Evolutionary conservation across 202 grass and related monocot species (phyloP), one percentile per base, ranked within the genome.

Genomic region (Cymbopogon flexuosus): DNA sequence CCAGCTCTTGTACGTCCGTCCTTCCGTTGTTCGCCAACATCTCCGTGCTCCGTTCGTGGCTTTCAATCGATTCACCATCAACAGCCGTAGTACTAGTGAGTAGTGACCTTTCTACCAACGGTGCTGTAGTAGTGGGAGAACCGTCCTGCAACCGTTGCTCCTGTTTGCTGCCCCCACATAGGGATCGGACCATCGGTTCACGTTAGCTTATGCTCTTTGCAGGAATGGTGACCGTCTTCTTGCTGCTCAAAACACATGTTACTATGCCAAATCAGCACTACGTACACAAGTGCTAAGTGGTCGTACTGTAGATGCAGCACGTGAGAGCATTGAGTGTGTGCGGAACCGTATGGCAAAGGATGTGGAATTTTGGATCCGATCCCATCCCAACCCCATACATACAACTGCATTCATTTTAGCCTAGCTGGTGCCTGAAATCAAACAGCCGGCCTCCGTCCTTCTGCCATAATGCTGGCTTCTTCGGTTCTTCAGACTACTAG

Each of bases 321-420:
- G 56, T 62, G 39, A 0, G 63, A 23, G 22, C 11, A 72, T 54
- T 71, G 56, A 72, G 76, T 34, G 75, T 52, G 7, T 64, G 19
- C 40, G 41, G 31, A 56, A 21, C 34, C 8, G 41, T 63, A 16
- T 30, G 62, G 40, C 64, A 19, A 3, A 71, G 41, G 41, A 61
- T 56, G 47, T 69, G 64, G 19, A 14, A 37, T 40, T 79, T 59
- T 13, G 36, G 62, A 75, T 67, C 45, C 60, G 36, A 14, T 29
- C 1, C n/a, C 35, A 14, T 29, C 1, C n/a, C 35, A 24, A 68
- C 23, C 34, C 45, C 47, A 19, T 27, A 2, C 33, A 13, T 29
- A 5, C 34, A 14, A 7, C 24, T 3, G 67, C 75, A 79, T 79
- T 85, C 75, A 72, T 73, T 43, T 36, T 36, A 72, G 24, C 67